Evolutionary conservation across 2,329 filamentous ascomycete genomes (phyloP).

Genomic region (Trichophyton rubrum): DNA sequence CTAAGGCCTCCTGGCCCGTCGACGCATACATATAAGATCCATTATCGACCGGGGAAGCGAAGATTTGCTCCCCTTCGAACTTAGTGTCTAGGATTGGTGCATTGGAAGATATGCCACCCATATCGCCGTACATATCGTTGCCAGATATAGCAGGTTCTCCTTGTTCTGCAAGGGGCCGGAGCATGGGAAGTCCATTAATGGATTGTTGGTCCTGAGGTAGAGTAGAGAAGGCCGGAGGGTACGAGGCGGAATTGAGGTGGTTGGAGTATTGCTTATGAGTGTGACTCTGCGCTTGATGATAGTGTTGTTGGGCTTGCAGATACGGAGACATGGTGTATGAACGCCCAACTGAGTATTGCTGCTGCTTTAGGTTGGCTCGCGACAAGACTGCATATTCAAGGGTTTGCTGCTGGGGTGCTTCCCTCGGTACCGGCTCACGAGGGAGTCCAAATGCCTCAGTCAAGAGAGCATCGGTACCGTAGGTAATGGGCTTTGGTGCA

Average conservation of each 20-base stretch:
- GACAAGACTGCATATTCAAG: background rate
- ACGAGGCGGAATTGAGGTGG: background rate
- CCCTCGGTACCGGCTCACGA: background rate
- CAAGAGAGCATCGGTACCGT: background rate
- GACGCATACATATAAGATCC: background rate
- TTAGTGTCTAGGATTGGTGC: conserved; percentile 1
- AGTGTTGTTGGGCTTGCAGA: conserved; percentile 1
- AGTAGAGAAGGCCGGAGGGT: background rate
- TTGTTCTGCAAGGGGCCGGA: background rate
- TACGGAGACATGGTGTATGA: conserved; percentile 1
- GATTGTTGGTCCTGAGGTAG: background rate
- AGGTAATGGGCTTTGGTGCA: background rate
- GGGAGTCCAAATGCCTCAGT: conserved; percentile 3
- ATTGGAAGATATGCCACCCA: background rate
- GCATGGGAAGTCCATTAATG: background rate
- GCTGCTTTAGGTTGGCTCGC: conserved; percentile 2
- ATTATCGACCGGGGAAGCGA: conserved; percentile 4
- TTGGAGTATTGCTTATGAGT: background rate
- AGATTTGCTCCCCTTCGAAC: background rate
- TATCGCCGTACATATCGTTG: background rate
- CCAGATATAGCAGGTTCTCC: background rate
- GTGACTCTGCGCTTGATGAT: background rate
- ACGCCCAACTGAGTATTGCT: background rate
- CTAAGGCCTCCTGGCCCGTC: background rate
- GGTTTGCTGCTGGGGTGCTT: background rate